Evolutionary conservation across 2,329 filamentous ascomycete species (phyloP).

Genomic region (Tympanopsis confertula): DNA sequence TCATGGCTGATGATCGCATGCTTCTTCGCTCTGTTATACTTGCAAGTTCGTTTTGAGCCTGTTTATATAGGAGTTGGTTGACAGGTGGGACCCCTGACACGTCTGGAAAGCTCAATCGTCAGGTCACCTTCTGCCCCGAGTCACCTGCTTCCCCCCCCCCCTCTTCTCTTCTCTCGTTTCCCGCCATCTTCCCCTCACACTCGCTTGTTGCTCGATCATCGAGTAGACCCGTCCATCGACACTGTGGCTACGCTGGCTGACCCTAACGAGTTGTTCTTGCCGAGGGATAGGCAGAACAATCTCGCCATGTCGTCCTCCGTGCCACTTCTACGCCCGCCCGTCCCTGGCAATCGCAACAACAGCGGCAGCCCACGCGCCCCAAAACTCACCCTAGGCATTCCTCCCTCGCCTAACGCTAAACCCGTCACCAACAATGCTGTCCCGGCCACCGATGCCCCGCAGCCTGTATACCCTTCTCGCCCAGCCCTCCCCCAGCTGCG

Average conservation of each 20-base stretch:
- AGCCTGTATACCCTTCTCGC: conserved; percentile 17
- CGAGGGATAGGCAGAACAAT: background rate
- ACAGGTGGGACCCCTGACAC: too few species aligned
- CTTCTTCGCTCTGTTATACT: too few species aligned
- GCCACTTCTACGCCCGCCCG: conserved; percentile 71
- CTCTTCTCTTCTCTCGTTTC: background rate
- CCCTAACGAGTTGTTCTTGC: conserved; percentile 1
- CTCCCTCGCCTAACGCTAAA: conserved; percentile 16
- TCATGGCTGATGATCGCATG: too few species aligned
- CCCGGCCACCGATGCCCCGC: conserved; percentile 10
- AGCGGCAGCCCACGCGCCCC: conserved; percentile 45
- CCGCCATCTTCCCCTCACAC: too few species aligned
- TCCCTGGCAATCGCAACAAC: conserved; percentile 54
- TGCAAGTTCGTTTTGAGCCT: too few species aligned
- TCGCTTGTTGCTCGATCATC: too few species aligned
- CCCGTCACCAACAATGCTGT: background rate
- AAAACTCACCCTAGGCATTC: conserved; percentile 79
- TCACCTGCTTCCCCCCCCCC: too few species aligned
- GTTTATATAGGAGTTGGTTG: too few species aligned
- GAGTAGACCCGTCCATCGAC: background rate
- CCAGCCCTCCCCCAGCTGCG: conserved; percentile 69
- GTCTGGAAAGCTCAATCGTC: too few species aligned
- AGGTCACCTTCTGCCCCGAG: too few species aligned
- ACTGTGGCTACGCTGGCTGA: background rate
- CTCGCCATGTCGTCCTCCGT: conserved; percentile 59